Percentiles rank a stretch among this genome's conserved stretches.
Conservation (phyloP, 2,329 filamentous ascomycete species). For the Diaporthe citriasiana region DNA sequence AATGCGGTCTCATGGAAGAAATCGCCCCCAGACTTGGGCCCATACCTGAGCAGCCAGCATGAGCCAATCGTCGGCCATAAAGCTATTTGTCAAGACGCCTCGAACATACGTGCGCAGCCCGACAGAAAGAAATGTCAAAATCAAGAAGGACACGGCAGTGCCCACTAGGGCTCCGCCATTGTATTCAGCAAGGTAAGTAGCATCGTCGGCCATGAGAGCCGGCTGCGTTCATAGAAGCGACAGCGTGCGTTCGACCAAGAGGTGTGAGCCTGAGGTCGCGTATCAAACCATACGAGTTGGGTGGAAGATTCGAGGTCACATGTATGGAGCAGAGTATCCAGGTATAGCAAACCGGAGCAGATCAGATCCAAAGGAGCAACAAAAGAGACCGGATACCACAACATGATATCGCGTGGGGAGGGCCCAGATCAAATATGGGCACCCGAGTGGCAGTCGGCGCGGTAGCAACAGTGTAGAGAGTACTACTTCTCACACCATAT, state of each 20-base stretch:
- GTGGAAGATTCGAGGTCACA: constrained; percentile 6
- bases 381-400: neutral
- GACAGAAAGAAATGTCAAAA: constrained; percentile 59
- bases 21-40: constrained; percentile 37
- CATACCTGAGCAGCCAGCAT: constrained; percentile 65
- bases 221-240: constrained; percentile 24
- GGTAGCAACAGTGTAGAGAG: neutral
- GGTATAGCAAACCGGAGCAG: neutral
- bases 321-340: constrained; percentile 7
- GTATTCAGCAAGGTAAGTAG: constrained; percentile 54
- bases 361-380: neutral
- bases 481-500: constrained; percentile 27
- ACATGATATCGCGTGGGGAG: constrained; percentile 13
- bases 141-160: constrained; percentile 55
- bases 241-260: neutral
- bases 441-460: neutral
- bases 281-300: neutral
- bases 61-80: constrained; percentile 67
- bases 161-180: constrained; percentile 56
- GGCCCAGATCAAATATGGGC: constrained; percentile 20
- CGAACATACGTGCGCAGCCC: constrained; percentile 61
- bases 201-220: constrained; percentile 49
- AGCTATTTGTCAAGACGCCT: constrained; percentile 58
- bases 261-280: neutral
- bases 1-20: neutral